Evolutionary conservation across 2,329 filamentous ascomycete species (phyloP).

Genomic region (Talaromyces sp.): DNA sequence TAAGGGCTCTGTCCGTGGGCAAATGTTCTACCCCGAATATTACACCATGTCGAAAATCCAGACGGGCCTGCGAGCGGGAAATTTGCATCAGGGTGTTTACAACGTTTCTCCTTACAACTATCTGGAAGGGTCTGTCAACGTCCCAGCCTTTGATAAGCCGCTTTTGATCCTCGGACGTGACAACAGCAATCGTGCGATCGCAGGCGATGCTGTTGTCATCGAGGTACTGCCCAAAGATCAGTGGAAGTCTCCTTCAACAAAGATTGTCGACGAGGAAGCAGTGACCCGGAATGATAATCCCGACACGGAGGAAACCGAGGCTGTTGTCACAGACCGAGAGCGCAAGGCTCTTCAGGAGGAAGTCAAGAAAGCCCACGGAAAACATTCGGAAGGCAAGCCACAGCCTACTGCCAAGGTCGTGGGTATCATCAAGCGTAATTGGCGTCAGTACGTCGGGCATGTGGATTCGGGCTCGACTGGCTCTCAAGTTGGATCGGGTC

Average conservation of each 20-base stretch:
- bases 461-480: constrained; percentile 85
- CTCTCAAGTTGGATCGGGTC: constrained; percentile 71
- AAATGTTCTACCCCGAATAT: constrained; percentile 87
- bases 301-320: constrained; percentile 73
- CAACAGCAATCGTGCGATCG: constrained; percentile 92
- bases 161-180: constrained; percentile 88
- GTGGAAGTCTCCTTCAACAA: constrained; percentile 94
- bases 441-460: constrained; percentile 96
- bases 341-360: constrained; percentile 86
- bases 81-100: constrained; percentile 91
- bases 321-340: constrained; percentile 86
- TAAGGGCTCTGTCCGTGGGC: constrained; percentile 63
- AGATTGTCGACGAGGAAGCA: constrained; percentile 91
- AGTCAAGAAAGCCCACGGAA: constrained; percentile 80
- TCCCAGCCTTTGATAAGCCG: constrained; percentile 85
- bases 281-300: constrained; percentile 93
- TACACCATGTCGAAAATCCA: constrained; percentile 88
- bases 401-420: constrained; percentile 93
- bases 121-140: constrained; percentile 87
- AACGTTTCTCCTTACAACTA: constrained; percentile 99
- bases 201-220: constrained; percentile 89
- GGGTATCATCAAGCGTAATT: constrained; percentile 91
- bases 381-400: constrained; percentile 72
- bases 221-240: constrained; percentile 92
- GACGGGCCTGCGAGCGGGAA: constrained; percentile 86